These are phyloP conservation scores for Xanthoconium separans DNA, from an alignment of 1,284 basidiomycete genomes.

Conservation along the genomic window DNA sequence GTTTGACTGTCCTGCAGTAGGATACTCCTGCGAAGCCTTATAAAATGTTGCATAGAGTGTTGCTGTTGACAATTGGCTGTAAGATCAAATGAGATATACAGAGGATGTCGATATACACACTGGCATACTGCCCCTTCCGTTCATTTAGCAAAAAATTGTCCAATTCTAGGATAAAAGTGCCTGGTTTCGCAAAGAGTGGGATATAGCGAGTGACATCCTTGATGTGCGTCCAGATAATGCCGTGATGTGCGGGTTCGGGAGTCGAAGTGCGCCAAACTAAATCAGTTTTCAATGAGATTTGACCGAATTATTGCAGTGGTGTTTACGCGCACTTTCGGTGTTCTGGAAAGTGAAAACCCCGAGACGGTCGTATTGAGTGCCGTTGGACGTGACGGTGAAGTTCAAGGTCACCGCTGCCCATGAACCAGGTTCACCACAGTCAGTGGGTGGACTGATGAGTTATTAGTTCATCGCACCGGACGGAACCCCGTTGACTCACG, in stretches of 20 bases:
- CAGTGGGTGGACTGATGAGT: constrained; percentile 57
- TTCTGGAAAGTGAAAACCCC: constrained; percentile 73
- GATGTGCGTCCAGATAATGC: constrained; percentile 76
- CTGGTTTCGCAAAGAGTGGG: constrained; percentile 64
- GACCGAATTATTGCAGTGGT: not conserved
- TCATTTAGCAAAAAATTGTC: constrained; percentile 63
- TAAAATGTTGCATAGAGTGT: constrained; percentile 70
- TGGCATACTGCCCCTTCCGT: constrained; percentile 67
- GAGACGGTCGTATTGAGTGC: constrained; percentile 75
- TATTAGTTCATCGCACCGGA: constrained; percentile 1
- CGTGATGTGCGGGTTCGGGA: constrained; percentile 67
- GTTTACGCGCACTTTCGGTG: constrained; percentile 59
- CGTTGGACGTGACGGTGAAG: constrained; percentile 75
- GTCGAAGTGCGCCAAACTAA: constrained; percentile 78
- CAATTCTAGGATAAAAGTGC: constrained; percentile 69
- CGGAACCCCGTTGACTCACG: constrained; percentile 39
- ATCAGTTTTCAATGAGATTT: not conserved
- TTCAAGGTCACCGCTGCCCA: constrained; percentile 77
- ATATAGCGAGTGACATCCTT: constrained; percentile 76
- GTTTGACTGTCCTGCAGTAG: constrained; percentile 59
- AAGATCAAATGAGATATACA: not conserved
- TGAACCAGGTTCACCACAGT: constrained; percentile 67
- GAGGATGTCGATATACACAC: constrained; percentile 37
- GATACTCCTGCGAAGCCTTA: constrained; percentile 52
- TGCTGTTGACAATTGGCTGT: constrained; percentile 40